A percentile compares a stretch with the other conserved stretches of the same genome.
Evolutionary conservation across 345 rosid species (phyloP).

Genomic region (Heritiera littoralis): DNA sequence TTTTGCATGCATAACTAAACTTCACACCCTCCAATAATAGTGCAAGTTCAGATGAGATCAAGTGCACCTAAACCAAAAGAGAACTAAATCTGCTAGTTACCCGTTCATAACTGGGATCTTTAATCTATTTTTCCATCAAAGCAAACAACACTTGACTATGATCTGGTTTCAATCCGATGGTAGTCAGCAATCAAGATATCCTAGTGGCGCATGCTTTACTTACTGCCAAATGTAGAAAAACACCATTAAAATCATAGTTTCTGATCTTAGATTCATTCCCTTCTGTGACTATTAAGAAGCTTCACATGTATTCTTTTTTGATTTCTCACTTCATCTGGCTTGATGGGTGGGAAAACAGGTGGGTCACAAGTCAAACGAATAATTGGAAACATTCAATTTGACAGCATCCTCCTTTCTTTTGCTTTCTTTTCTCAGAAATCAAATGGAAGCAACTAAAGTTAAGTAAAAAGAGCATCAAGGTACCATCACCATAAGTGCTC

Average conservation of each 20-base stretch:
- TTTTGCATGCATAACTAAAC: background rate
- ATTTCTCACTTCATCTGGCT: background rate
- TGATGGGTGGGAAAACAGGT: background rate
- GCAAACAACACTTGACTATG: background rate
- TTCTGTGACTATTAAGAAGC: background rate
- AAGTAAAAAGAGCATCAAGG: background rate
- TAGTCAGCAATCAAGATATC: background rate
- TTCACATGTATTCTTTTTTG: background rate
- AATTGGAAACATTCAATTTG: background rate
- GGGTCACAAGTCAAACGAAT: background rate
- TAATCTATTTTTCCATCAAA: background rate
- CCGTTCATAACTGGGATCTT: background rate
- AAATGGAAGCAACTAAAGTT: background rate
- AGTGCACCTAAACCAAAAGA: constrained; percentile 10
- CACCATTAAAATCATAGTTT: background rate
- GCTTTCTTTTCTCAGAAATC: constrained; percentile 9
- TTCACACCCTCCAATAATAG: background rate
- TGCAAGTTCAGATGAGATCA: background rate
- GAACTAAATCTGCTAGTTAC: constrained; percentile 1
- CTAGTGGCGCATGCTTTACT: background rate
- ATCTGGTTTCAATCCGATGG: background rate
- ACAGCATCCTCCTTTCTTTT: background rate
- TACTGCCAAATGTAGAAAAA: background rate
- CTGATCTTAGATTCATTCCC: background rate
- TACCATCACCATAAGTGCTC: background rate